phyloP scores from a whole-genome alignment of 1,139 yeast species.

The Suhomyces coccinellae region DNA sequence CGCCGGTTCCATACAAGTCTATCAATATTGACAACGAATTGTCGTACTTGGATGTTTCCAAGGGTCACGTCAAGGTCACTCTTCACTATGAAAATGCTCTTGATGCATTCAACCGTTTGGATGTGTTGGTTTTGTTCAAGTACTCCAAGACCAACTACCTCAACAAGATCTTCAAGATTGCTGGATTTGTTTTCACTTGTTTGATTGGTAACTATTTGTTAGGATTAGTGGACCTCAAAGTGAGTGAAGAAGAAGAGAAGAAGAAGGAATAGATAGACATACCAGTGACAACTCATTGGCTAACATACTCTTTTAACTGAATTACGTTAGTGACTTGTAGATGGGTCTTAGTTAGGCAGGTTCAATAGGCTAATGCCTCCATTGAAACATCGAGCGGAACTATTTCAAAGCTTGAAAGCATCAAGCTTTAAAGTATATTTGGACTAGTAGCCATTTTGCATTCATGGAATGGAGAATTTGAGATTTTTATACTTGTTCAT shows the following conservation, averaged over 20 bases:
- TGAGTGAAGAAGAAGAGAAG: constrained; percentile 20
- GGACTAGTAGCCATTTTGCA: too few relatives aligned
- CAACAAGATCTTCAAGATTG: constrained; percentile 66
- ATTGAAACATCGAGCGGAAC: too few relatives aligned
- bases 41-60: constrained; percentile 72
- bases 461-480: too few relatives aligned
- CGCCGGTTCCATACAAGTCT: constrained; percentile 52
- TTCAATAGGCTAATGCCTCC: too few relatives aligned
- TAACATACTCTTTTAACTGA: not conserved
- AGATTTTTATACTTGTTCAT: too few relatives aligned
- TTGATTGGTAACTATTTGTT: constrained; percentile 59
- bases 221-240: constrained; percentile 37
- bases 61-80: constrained; percentile 80
- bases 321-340: too few relatives aligned
- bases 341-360: too few relatives aligned
- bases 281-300: not conserved
- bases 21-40: constrained; percentile 44
- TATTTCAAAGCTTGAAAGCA: too few relatives aligned
- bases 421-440: too few relatives aligned
- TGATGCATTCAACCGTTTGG: constrained; percentile 64
- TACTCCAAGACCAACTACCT: constrained; percentile 55
- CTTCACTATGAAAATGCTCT: constrained; percentile 62
- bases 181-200: constrained; percentile 63
- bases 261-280: constrained; percentile 1
- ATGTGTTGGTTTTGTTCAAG: constrained; percentile 61